Base-by-base conservation (phyloP, 441 rosid genomes). In the Rhodomyrtus psidioides region DNA sequence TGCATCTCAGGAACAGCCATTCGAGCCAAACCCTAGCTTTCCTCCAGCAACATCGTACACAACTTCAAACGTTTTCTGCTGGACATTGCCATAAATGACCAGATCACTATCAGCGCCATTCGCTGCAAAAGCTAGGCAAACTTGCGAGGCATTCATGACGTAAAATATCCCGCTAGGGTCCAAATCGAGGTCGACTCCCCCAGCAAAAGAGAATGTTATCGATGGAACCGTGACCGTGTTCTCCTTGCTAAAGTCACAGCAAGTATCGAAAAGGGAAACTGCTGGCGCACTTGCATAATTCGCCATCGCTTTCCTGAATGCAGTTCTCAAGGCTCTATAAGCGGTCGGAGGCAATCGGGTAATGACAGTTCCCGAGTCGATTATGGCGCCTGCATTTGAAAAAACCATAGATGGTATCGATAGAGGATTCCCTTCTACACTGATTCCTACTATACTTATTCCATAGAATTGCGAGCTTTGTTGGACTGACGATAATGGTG, bases 181-280 rank as follows among this genome's bases (percentile, higher is more conserved):
- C 76, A 65, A 34, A 34, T 19, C 7, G 0, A 1, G 24, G 6
- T 62, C 4, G 13, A 62, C 75, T 62, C 75, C 24, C 2, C 75
- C 70, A 1, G 75, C 44, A 12, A 62, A 62, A 62, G 75, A 62
- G 75, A 62, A 62, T 30, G 7, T 30, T 62, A 62, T 62, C 75
- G 0, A 4, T 30, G 75, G 75, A 24, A 17, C 2, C 75, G 1
- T 1, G 24, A 62, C 2, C 4, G 0, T 62, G 4, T 44, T 62
- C 75, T 30, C 75, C 30, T 62, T 62, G 26, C 75, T 30, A 10
- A 62, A 62, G 75, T 62, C 44, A 62, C 17, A 62, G 75, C 75
- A 62, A 4, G 75, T 62, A 62, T 62, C 75, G 12, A 62, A 0
- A 0, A 9, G 0, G 7, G 0, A 0, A 62, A 17, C 0, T 24